These are phyloP conservation scores for Zygoascus flipseniorum DNA, from an alignment of 805 yeast species.

Conservation along the genomic window DNA sequence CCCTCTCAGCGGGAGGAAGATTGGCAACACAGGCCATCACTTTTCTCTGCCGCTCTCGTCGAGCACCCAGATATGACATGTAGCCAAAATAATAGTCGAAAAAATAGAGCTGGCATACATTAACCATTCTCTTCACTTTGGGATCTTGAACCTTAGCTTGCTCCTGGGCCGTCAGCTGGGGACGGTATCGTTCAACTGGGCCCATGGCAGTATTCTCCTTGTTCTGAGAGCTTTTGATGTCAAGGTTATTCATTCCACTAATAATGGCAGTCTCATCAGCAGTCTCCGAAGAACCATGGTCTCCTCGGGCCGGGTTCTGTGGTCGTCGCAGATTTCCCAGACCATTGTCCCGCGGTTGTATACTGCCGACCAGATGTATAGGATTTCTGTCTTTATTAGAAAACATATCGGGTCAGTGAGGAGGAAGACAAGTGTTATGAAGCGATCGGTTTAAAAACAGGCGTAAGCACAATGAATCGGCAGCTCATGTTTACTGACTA, in stretches of 20 bases:
- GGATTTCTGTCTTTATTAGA: not conserved
- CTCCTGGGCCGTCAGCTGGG: slow-evolving; percentile 14
- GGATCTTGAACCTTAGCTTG: slow-evolving; percentile 45
- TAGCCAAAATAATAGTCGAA: slow-evolving; percentile 93
- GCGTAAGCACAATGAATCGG: too few relatives aligned
- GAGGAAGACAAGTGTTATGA: not conserved
- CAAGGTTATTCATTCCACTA: slow-evolving; percentile 1
- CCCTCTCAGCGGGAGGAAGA: slow-evolving; percentile 33
- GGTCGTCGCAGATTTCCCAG: not conserved
- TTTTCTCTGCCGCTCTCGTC: slow-evolving; percentile 72
- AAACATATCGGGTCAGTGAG: not conserved
- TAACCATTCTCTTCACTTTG: slow-evolving; percentile 76
- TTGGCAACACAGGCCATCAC: slow-evolving; percentile 44
- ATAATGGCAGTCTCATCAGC: not conserved
- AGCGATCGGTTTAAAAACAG: not conserved
- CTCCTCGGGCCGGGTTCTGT: not conserved
- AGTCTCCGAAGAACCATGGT: not conserved
- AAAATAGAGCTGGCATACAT: slow-evolving; percentile 89
- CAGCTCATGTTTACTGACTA: too few relatives aligned
- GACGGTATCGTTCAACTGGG: not conserved
- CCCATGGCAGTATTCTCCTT: not conserved
- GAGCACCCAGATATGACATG: slow-evolving; percentile 81
- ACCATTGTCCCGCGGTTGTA: not conserved
- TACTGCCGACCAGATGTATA: not conserved
- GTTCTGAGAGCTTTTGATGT: not conserved